phyloP scores from a whole-genome alignment of 2,329 filamentous ascomycete species.

The Metarhizium brunneum region DNA sequence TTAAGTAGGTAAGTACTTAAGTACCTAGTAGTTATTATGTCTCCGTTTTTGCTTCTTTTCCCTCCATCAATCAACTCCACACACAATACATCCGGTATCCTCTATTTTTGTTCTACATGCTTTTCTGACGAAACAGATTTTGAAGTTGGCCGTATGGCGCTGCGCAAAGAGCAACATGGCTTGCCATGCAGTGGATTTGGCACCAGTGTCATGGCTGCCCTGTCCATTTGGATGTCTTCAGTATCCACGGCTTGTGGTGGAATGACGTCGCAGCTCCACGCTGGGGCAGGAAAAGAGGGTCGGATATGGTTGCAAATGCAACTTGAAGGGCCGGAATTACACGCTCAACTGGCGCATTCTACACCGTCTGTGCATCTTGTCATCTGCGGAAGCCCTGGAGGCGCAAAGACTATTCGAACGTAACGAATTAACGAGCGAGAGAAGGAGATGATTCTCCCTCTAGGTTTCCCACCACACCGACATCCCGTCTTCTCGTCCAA shows the following conservation, averaged over 20 bases:
- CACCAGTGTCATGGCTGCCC: background rate
- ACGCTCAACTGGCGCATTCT: background rate
- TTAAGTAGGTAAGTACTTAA: no score
- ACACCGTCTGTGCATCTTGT: background rate
- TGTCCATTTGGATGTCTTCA: background rate
- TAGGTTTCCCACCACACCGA: background rate
- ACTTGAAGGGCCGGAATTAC: background rate
- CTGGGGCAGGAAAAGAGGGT: background rate
- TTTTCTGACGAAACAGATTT: background rate
- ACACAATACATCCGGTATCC: background rate
- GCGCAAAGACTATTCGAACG: background rate
- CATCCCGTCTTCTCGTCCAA: background rate
- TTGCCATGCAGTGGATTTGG: background rate
- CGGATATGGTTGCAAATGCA: background rate
- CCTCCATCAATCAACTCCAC: background rate
- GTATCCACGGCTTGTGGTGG: background rate
- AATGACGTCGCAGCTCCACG: background rate
- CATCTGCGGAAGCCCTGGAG: background rate
- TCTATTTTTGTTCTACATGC: background rate
- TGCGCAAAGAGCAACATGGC: background rate
- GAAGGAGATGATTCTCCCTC: background rate
- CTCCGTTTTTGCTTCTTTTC: background rate
- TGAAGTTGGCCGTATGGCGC: background rate
- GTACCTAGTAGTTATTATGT: no score
- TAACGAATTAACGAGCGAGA: background rate